A percentile compares a stretch with the other conserved stretches of the same genome.
These are phyloP conservation scores for Rubroboletus satanas DNA, from an alignment of 768 basidiomycete species.

Conservation along the genomic window DNA sequence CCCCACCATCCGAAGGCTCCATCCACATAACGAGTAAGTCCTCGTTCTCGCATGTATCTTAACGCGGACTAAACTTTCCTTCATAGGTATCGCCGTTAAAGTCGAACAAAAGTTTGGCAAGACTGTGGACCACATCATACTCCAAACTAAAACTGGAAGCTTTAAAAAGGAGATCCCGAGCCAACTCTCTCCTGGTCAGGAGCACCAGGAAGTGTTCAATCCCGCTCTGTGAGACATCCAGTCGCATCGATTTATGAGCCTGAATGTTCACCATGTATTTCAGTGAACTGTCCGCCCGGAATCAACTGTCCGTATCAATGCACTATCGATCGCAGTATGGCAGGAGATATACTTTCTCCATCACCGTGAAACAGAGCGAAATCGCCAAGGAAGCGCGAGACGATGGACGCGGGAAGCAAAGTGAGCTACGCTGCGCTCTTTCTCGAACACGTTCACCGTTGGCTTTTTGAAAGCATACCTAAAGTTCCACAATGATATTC, in stretches of 20 bases:
- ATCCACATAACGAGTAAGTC: neutral
- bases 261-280: neutral
- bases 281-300: neutral
- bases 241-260: too few species aligned
- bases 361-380: neutral
- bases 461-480: neutral
- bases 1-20: neutral
- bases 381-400: neutral
- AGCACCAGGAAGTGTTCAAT: neutral
- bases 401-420: too few species aligned
- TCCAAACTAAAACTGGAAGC: neutral
- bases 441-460: too few species aligned
- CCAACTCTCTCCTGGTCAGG: neutral
- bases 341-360: too few species aligned
- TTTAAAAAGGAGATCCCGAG: neutral
- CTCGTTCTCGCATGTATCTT: neutral
- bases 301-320: neutral
- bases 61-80: neutral
- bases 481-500: neutral
- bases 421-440: neutral
- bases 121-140: neutral
- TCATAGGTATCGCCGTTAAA: neutral
- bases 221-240: neutral
- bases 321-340: neutral
- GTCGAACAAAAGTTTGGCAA: neutral